Conservation (phyloP, 2,329 filamentous ascomycete species). For the Fusarium irregulare region DNA sequence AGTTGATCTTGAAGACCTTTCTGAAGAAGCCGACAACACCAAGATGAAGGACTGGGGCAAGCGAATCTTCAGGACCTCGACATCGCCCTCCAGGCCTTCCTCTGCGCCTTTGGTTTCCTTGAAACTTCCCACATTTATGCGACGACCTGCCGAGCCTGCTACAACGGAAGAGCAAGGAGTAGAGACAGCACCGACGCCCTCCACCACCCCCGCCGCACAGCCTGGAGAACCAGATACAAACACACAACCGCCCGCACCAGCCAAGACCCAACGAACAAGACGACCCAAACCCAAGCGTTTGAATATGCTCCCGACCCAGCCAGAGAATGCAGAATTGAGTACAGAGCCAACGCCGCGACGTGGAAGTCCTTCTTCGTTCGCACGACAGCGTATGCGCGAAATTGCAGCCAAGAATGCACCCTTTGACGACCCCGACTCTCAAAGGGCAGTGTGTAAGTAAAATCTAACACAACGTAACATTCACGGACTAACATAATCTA, state of each 20-base stretch:
- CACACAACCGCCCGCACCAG: conserved; percentile 27
- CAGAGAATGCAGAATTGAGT: conserved; percentile 50
- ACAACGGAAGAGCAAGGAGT: conserved; percentile 7
- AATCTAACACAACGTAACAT: background rate
- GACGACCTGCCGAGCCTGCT: conserved; percentile 18
- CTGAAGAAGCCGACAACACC: conserved; percentile 48
- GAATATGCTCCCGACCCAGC: conserved; percentile 53
- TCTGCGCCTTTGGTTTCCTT: conserved; percentile 47
- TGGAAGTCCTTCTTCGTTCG: conserved; percentile 57
- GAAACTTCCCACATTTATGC: conserved; percentile 30
- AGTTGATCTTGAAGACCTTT: conserved; percentile 56
- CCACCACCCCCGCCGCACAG: conserved; percentile 14
- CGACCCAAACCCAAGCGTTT: conserved; percentile 48
- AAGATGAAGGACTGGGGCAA: conserved; percentile 53
- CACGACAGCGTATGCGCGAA: conserved; percentile 57
- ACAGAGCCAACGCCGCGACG: conserved; percentile 48
- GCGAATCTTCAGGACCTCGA: conserved; percentile 49
- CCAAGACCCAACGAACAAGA: conserved; percentile 41
- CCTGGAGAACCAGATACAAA: conserved; percentile 25
- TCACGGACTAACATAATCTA: conserved; percentile 22
- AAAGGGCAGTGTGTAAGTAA: conserved; percentile 55
- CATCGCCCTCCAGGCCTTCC: conserved; percentile 24
- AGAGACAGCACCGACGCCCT: conserved; percentile 7
- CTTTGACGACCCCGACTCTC: conserved; percentile 57
- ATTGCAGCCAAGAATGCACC: conserved; percentile 57